Evolutionary conservation across 2,329 filamentous ascomycete species (phyloP).

Genomic region (Fusarium sulawesiense): DNA sequence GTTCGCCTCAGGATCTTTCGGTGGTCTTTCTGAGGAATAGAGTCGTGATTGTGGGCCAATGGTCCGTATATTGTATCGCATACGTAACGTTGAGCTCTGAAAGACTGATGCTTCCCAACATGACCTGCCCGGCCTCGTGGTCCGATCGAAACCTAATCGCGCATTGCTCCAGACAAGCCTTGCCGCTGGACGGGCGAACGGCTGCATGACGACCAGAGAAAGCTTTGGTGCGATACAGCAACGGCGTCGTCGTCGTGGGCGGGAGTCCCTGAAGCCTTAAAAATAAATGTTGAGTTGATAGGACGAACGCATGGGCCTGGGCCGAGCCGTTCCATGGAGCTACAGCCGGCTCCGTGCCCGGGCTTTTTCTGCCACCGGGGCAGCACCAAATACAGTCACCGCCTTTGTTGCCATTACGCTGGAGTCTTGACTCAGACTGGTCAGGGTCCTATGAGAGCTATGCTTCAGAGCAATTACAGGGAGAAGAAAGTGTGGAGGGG

Average conservation of each 20-base stretch:
- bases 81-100: slow-evolving; percentile 35
- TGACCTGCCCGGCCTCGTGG: slow-evolving; percentile 34
- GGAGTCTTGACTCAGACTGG: slow-evolving; percentile 7
- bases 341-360: slow-evolving; percentile 39
- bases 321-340: slow-evolving; percentile 39
- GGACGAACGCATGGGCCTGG: slow-evolving; percentile 38
- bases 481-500: slow-evolving; percentile 36
- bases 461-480: slow-evolving; percentile 14
- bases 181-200: slow-evolving; percentile 49
- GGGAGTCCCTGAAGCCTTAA: slow-evolving; percentile 18
- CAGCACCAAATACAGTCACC: slow-evolving; percentile 29
- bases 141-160: slow-evolving; percentile 43
- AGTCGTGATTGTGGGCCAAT: slow-evolving; percentile 40
- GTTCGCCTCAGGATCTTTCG: slow-evolving; percentile 29
- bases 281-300: slow-evolving; percentile 37
- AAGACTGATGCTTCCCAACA: slow-evolving; percentile 27
- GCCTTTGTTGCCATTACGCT: slow-evolving; percentile 27
- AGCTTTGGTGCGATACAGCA: slow-evolving; percentile 17
- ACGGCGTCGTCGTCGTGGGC: slow-evolving; percentile 26
- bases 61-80: slow-evolving; percentile 37
- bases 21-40: slow-evolving; percentile 46
- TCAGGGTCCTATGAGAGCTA: slow-evolving; percentile 10
- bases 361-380: slow-evolving; percentile 44
- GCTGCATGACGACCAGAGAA: slow-evolving; percentile 49
- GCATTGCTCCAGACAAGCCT: slow-evolving; percentile 48